Conservation (phyloP, 768 basidiomycete genomes). For the Serendipita vermifera region DNA sequence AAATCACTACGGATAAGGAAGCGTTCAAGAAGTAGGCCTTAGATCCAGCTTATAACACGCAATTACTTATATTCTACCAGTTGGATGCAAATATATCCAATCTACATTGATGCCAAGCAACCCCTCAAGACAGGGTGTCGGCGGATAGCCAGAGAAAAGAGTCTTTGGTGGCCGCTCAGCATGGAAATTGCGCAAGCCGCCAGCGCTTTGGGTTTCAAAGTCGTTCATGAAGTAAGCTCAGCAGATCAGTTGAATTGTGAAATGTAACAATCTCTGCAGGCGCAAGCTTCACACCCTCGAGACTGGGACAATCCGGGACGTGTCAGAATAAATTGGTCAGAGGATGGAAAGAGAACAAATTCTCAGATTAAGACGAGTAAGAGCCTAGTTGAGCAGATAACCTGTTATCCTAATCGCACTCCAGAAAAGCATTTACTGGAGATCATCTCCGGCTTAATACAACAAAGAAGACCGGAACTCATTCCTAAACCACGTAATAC, state of each 20-base stretch:
- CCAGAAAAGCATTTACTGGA: slow-evolving; percentile 71
- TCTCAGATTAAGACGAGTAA: slow-evolving; percentile 61
- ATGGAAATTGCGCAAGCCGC: slow-evolving; percentile 85
- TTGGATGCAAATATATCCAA: slow-evolving; percentile 93
- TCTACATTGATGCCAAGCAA: slow-evolving; percentile 92
- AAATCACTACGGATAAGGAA: slow-evolving; percentile 49
- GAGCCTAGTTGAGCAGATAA: slow-evolving; percentile 21
- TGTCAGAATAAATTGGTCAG: slow-evolving; percentile 87
- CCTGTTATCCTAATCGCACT: neutral
- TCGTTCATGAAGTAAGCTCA: slow-evolving; percentile 63
- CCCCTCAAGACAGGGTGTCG: slow-evolving; percentile 74
- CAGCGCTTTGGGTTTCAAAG: slow-evolving; percentile 57
- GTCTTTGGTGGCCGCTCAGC: slow-evolving; percentile 91
- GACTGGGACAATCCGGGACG: slow-evolving; percentile 99
- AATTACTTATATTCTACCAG: slow-evolving; percentile 28
- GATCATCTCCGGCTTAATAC: slow-evolving; percentile 59
- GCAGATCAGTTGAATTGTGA: neutral
- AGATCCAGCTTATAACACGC: slow-evolving; percentile 8
- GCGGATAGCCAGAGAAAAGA: slow-evolving; percentile 61
- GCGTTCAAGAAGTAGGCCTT: slow-evolving; percentile 66
- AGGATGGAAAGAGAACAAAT: slow-evolving; percentile 55
- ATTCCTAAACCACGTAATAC: slow-evolving; percentile 26
- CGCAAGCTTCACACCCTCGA: slow-evolving; percentile 53
- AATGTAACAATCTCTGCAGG: slow-evolving; percentile 35
- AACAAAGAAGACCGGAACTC: slow-evolving; percentile 51